A percentile compares a stretch with the other conserved stretches of the same genome.
Conservation (phyloP, 257 asterid species). For the Coffea canephora region DNA sequence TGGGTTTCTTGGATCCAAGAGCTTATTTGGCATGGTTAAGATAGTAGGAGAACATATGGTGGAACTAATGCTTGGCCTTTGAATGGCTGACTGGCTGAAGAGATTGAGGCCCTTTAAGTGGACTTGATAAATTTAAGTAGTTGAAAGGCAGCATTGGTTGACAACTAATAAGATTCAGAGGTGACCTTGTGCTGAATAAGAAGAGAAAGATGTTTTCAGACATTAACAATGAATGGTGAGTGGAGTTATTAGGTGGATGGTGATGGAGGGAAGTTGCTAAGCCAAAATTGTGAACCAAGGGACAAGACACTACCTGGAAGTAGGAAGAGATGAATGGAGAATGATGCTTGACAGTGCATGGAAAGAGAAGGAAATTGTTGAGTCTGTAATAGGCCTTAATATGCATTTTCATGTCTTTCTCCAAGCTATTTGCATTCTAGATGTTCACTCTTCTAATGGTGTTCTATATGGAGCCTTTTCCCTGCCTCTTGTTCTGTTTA, state of each 20-base stretch:
- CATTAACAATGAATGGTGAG: background rate
- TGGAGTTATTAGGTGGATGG: background rate
- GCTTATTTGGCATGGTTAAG: background rate
- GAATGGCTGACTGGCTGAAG: background rate
- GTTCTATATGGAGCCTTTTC: background rate
- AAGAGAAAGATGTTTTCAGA: background rate
- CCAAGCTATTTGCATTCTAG: background rate
- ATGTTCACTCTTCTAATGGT: background rate
- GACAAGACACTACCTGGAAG: background rate
- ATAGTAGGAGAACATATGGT: background rate
- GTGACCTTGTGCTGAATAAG: background rate
- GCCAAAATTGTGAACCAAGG: background rate
- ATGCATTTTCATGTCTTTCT: background rate
- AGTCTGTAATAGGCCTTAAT: background rate
- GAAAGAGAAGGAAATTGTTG: background rate
- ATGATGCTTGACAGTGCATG: background rate
- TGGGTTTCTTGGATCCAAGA: background rate
- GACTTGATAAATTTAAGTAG: background rate
- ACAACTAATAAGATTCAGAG: background rate
- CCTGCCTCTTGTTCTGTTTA: background rate
- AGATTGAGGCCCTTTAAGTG: background rate
- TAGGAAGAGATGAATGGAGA: background rate
- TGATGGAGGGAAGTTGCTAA: background rate
- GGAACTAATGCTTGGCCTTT: background rate
- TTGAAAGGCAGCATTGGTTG: background rate